Conservation (phyloP, 140 eudicot genomes). For the Senecio squalidus region DNA sequence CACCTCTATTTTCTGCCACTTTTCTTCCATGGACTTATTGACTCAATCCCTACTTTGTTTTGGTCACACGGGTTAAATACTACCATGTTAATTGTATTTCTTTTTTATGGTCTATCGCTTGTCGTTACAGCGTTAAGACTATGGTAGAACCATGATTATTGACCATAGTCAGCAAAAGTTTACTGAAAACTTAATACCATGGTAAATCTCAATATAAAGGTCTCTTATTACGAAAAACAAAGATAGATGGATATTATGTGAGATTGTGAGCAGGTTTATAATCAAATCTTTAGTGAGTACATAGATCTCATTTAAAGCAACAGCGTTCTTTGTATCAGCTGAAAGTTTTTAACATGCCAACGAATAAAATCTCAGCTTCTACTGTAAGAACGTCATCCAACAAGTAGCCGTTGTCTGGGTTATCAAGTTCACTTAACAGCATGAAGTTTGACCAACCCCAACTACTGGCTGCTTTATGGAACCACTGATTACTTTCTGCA, state of each 20-base stretch:
- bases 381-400: not conserved
- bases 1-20: too few relatives aligned
- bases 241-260: not conserved
- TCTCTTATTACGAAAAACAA: not conserved
- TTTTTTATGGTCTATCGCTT: too few relatives aligned
- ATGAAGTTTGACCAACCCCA: not conserved
- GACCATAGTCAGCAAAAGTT: too few relatives aligned
- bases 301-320: not conserved
- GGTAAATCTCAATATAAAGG: too few relatives aligned
- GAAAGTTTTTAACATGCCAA: not conserved
- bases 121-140: too few relatives aligned
- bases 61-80: too few relatives aligned
- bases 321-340: not conserved
- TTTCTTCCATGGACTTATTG: too few relatives aligned
- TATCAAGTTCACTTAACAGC: slow-evolving; percentile 2
- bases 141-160: too few relatives aligned
- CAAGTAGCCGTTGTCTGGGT: not conserved
- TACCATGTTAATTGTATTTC: too few relatives aligned
- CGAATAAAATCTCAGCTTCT: not conserved
- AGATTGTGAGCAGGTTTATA: not conserved
- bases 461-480: not conserved
- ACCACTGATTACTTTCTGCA: not conserved
- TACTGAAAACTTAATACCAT: too few relatives aligned
- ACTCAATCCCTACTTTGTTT: too few relatives aligned
- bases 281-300: not conserved